These are phyloP conservation scores for Globisporangium splendens DNA, from an alignment of 352 stramenopile species.

Conservation along the genomic window DNA sequence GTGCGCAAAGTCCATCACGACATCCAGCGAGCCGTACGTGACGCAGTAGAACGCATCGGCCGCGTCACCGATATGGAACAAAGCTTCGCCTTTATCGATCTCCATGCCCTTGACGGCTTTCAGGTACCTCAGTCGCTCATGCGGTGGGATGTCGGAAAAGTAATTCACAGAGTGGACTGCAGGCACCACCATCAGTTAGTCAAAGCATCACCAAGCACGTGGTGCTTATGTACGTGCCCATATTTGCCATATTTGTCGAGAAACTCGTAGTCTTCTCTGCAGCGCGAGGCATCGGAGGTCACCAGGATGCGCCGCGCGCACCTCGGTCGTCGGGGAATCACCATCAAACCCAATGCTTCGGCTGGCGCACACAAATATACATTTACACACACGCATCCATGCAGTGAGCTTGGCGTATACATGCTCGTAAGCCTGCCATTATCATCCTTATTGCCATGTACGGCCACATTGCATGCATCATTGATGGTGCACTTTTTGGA, in stretches of 20 bases:
- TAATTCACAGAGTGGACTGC: constrained; percentile 60
- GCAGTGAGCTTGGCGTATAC: not conserved
- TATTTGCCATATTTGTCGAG: constrained; percentile 56
- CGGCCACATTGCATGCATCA: not conserved
- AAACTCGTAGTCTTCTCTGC: constrained; percentile 60
- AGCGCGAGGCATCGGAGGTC: constrained; percentile 33
- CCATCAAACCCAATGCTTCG: constrained; percentile 10
- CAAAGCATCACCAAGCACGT: not conserved
- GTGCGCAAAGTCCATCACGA: constrained; percentile 72
- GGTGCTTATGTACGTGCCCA: not conserved
- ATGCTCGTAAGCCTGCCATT: too few relatives aligned
- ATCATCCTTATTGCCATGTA: too few relatives aligned
- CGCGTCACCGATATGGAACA: constrained; percentile 67
- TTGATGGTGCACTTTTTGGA: not conserved
- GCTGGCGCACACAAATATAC: not conserved
- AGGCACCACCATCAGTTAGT: not conserved
- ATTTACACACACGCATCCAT: not conserved
- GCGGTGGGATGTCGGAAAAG: constrained; percentile 51
- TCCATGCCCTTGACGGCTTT: constrained; percentile 63
- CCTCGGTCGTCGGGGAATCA: constrained; percentile 35
- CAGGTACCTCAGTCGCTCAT: constrained; percentile 56
- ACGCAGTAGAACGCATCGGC: constrained; percentile 77
- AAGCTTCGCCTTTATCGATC: constrained; percentile 53
- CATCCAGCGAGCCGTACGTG: constrained; percentile 70
- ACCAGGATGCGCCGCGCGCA: constrained; percentile 42